Percentiles rank a stretch among this genome's conserved stretches.
These are phyloP conservation scores for Eudorina sp. DNA, from an alignment of 139 green algal species.

Conservation along the genomic window DNA sequence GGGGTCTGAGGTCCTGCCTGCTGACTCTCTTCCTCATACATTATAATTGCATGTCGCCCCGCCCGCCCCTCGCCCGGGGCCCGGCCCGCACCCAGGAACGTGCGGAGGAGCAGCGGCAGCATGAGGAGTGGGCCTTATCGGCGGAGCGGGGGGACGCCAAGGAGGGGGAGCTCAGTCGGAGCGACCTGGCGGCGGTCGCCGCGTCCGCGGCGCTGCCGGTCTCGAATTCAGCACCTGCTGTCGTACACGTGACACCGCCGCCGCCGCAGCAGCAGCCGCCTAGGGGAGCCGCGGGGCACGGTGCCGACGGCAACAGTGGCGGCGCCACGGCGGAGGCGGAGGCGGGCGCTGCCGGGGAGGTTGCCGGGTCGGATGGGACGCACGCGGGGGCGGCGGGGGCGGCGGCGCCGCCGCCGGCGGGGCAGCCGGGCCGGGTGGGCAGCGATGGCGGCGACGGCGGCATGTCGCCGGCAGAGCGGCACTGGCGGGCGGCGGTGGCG, in stretches of 20 bases:
- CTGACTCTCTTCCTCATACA: too few relatives aligned
- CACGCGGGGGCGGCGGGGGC: background rate
- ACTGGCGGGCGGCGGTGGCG: constrained; percentile 17
- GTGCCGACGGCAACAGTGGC: background rate
- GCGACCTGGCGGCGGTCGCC: background rate
- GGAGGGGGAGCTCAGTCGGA: background rate
- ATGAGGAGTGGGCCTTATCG: constrained; percentile 27
- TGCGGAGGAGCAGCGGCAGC: constrained; percentile 29
- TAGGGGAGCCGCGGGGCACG: background rate
- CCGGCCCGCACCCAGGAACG: constrained; percentile 3
- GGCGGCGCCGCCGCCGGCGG: background rate
- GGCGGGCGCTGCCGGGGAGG: background rate
- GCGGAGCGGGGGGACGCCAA: background rate
- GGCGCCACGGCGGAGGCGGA: background rate
- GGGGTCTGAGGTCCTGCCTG: too few relatives aligned
- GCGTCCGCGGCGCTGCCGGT: background rate
- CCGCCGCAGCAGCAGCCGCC: background rate
- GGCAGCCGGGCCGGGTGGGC: background rate
- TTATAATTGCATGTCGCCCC: too few relatives aligned
- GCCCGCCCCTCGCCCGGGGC: too few relatives aligned
- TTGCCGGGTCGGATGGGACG: background rate
- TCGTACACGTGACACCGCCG: background rate
- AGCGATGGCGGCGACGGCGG: background rate
- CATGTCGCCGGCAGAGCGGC: constrained; percentile 6
- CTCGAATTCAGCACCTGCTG: background rate